phyloP scores from a whole-genome alignment of 805 yeast genomes.

The Osmozyma mogii region DNA sequence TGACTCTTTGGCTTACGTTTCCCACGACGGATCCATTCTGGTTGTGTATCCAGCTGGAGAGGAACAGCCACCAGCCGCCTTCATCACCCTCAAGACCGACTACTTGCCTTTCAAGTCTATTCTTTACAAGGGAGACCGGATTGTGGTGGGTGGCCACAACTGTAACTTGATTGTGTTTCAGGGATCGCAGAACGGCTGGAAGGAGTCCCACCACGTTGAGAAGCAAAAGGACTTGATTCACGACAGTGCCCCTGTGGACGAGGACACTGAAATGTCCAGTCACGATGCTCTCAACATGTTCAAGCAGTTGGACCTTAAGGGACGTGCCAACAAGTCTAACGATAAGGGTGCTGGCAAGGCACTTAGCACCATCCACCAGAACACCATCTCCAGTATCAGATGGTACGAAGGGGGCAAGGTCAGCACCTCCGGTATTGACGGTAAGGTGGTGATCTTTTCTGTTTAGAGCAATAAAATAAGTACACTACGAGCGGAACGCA shows the following conservation, averaged over 20 bases:
- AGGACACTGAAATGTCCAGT: constrained; percentile 52
- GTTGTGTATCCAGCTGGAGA: constrained; percentile 74
- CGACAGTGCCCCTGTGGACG: constrained; percentile 41
- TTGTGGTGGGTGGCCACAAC: constrained; percentile 87
- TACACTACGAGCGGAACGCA: neutral
- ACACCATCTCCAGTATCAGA: constrained; percentile 68
- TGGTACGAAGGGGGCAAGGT: constrained; percentile 39
- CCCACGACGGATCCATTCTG: constrained; percentile 81
- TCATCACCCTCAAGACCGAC: constrained; percentile 52
- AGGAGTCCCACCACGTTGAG: constrained; percentile 52
- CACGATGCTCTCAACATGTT: constrained; percentile 87
- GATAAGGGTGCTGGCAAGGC: constrained; percentile 25
- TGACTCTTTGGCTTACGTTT: constrained; percentile 67
- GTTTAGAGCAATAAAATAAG: constrained; percentile 5
- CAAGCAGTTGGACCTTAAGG: constrained; percentile 91
- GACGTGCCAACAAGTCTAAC: constrained; percentile 47
- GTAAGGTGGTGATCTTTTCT: constrained; percentile 73
- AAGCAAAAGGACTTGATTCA: constrained; percentile 32
- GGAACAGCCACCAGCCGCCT: constrained; percentile 51
- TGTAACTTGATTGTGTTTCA: constrained; percentile 82
- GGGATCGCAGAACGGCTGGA: constrained; percentile 61
- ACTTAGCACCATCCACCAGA: constrained; percentile 80
- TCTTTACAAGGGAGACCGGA: constrained; percentile 55
- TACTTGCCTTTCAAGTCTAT: constrained; percentile 76
- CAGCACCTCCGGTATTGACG: constrained; percentile 79